These are phyloP conservation scores for Citrullus mucosospermus DNA, from an alignment of 306 rosid genomes.

Conservation along the genomic window DNA sequence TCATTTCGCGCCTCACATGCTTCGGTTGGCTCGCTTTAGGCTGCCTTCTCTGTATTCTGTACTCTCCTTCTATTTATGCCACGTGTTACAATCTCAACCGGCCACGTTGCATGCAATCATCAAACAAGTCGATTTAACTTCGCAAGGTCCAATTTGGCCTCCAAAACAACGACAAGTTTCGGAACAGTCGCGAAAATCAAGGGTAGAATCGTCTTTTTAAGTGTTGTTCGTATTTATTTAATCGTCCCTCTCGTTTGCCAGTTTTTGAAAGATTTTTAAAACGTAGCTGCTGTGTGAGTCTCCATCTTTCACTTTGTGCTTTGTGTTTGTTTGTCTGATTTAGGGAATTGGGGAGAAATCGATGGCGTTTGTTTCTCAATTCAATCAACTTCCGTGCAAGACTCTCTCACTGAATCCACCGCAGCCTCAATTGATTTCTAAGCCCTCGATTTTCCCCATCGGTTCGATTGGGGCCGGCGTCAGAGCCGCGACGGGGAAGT, in stretches of 20 bases:
- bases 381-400: constrained; percentile 33
- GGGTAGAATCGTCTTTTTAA: not conserved
- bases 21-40: not conserved
- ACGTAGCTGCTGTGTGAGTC: not conserved
- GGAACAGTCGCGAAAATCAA: not conserved
- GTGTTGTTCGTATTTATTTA: not conserved
- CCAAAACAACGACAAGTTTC: not conserved
- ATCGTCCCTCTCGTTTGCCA: not conserved
- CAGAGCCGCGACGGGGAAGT: constrained; percentile 12
- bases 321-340: not conserved
- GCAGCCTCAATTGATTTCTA: constrained; percentile 14
- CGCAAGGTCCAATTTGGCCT: not conserved
- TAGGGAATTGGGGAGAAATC: not conserved
- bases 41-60: not conserved
- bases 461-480: constrained; percentile 11
- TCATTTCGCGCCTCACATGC: not conserved
- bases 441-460: constrained; percentile 23
- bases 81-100: not conserved
- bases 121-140: not conserved
- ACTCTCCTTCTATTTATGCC: not conserved
- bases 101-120: not conserved
- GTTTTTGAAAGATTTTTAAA: not conserved
- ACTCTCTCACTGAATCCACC: constrained; percentile 20
- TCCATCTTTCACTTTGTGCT: not conserved
- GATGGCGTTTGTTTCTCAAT: constrained; percentile 50